phyloP scores from a whole-genome alignment of 805 yeast genomes.

The Ogataea minuta region DNA sequence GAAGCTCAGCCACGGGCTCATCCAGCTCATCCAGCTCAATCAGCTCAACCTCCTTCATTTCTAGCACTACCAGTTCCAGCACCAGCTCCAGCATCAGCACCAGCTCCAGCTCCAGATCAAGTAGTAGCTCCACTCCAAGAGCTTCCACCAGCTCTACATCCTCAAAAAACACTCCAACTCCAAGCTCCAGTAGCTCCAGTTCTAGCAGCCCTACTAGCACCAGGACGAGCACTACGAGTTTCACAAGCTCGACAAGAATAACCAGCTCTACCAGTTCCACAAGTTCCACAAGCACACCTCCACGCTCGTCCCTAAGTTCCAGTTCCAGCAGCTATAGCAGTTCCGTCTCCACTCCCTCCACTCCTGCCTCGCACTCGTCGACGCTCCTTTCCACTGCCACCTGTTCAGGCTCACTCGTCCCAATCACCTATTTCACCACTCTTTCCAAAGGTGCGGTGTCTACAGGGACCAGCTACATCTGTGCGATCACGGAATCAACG shows the following conservation, averaged over 20 bases:
- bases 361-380: neutral
- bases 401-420: constrained; percentile 4
- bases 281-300: constrained; percentile 1
- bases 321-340: neutral
- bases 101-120: constrained; percentile 3
- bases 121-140: too few species aligned
- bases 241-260: constrained; percentile 1
- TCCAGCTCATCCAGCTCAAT: neutral
- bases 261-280: constrained; percentile 1
- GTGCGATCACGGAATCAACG: constrained; percentile 3
- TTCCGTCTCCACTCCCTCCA: neutral
- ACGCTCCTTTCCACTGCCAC: constrained; percentile 6
- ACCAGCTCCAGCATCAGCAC: constrained; percentile 2
- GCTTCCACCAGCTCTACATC: constrained; percentile 3
- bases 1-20: too few species aligned
- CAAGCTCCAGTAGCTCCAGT: too few species aligned
- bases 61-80: constrained; percentile 2
- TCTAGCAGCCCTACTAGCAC: constrained; percentile 2
- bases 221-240: constrained; percentile 1
- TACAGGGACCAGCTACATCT: constrained; percentile 1
- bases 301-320: neutral
- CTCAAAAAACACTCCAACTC: constrained; percentile 1
- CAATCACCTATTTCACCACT: constrained; percentile 1
- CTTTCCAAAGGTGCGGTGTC: constrained; percentile 5
- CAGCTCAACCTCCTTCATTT: too few species aligned